Base-by-base conservation (phyloP, 352 stramenopile genomes). In the Thraustotheca clavata region DNA sequence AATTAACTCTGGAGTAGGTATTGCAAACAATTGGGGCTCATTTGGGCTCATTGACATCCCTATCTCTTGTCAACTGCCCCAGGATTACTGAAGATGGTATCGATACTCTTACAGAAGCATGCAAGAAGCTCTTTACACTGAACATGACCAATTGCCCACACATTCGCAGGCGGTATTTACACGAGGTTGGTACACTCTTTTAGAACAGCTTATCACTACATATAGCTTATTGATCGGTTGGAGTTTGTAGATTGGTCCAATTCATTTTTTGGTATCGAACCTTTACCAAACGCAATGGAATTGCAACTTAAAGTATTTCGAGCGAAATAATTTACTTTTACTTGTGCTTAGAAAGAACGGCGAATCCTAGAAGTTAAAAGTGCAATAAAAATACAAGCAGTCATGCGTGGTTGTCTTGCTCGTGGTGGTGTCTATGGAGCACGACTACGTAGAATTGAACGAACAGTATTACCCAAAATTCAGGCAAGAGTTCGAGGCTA, bases 261-360 rank as follows among this genome's bases (percentile, higher is more conserved):
- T n/a, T 75, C 62, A 14, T 95, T 90, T 62, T 87, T 94, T 40
- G 88, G 87, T n/a, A 93, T 89, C 43, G 78, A 92, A 59, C 86
- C 87, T 6, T 71, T 92, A 3, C 83, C 85, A 7, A 88, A 96
- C 52, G 88, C 88, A 29, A 68, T 79, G 4, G 76, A 91, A 50
- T 70, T 96, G 14, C 87, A 80, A 33, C 65, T 47, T 18, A 35
- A 24, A 7, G 60, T 60, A 20, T 4, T 43, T 14, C 22, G n/a
- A n/a, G n/a, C n/a, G 36, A 39, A 16, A 7, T 20, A n/a, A 62
- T 5, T 14, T 31, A 0, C 35, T 20, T 35, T 3, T 18, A 6
- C 3, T 27, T 59, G 20, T 39, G 24, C 38, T 1, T 69, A 88
- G 46, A 79, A 83, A 6, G 84, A 95, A 35, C 71, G 65, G 1